Conservation (phyloP, 257 asterid species). For the Ballota nigra region DNA sequence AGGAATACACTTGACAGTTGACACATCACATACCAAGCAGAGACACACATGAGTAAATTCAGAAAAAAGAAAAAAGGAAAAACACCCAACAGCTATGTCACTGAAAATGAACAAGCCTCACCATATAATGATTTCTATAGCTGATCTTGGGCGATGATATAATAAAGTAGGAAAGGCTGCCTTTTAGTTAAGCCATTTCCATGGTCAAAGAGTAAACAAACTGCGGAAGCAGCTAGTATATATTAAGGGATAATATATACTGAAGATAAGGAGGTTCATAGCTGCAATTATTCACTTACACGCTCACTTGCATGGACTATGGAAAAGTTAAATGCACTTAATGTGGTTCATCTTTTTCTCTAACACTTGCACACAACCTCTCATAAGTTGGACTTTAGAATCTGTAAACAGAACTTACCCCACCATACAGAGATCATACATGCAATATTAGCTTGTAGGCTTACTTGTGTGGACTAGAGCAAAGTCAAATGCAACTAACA, state of each 20-base stretch:
- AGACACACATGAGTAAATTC: background rate
- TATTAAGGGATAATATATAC: background rate
- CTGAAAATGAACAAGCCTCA: background rate
- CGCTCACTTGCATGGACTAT: background rate
- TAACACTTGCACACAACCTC: background rate
- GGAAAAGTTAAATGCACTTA: background rate
- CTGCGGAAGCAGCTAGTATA: background rate
- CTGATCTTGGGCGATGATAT: background rate
- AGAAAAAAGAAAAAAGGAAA: background rate
- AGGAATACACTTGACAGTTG: no score
- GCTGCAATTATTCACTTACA: background rate
- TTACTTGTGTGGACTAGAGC: background rate
- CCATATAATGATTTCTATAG: background rate
- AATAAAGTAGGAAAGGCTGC: background rate
- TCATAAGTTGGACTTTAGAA: background rate
- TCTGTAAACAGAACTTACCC: constrained; percentile 2
- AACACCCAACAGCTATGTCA: background rate
- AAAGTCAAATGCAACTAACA: background rate
- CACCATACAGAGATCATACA: background rate
- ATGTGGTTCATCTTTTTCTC: background rate
- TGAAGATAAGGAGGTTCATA: background rate
- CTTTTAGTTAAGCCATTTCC: background rate
- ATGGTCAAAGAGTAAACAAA: background rate
- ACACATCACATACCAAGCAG: background rate
- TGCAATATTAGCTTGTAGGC: background rate